A percentile compares a stretch with the other conserved stretches of the same genome.
phyloP scores from a whole-genome alignment of 306 rosid genomes.

The Begonia masoniana region DNA sequence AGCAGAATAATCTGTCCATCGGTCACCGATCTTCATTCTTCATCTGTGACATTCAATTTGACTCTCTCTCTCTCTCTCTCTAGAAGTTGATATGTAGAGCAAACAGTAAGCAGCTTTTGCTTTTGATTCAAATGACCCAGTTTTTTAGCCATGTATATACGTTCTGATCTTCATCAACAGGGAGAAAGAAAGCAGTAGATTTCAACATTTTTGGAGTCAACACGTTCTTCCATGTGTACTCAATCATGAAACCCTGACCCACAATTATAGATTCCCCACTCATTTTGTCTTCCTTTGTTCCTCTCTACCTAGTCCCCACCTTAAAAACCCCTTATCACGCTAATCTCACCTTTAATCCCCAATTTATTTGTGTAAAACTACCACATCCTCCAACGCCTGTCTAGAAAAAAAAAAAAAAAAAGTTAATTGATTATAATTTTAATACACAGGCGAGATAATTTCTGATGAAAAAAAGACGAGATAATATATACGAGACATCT shows the following conservation, averaged over 20 bases:
- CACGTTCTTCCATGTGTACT: constrained; percentile 9
- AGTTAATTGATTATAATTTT: too few relatives aligned
- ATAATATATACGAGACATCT: too few relatives aligned
- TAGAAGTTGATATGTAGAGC: not conserved
- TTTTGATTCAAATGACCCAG: not conserved
- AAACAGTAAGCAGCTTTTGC: not conserved
- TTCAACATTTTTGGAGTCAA: not conserved
- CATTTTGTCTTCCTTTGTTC: constrained; percentile 5
- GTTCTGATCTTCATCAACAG: constrained; percentile 4
- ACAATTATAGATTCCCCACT: constrained; percentile 6
- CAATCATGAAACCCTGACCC: constrained; percentile 7
- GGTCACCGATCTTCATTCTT: not conserved
- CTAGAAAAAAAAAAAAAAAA: too few relatives aligned
- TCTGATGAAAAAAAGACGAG: too few relatives aligned
- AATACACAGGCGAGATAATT: too few relatives aligned
- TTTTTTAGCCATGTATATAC: not conserved
- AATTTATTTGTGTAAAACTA: too few relatives aligned
- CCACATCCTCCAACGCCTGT: too few relatives aligned
- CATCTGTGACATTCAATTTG: not conserved
- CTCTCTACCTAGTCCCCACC: too few relatives aligned
- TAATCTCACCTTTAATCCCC: too few relatives aligned
- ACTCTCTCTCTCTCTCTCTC: not conserved
- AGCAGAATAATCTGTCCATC: not conserved
- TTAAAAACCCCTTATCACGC: too few relatives aligned
- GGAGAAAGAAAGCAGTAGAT: not conserved